These are phyloP conservation scores for Saccharomyces kudriavzevii DNA, from an alignment of 805 yeast genomes.

Conservation along the genomic window DNA sequence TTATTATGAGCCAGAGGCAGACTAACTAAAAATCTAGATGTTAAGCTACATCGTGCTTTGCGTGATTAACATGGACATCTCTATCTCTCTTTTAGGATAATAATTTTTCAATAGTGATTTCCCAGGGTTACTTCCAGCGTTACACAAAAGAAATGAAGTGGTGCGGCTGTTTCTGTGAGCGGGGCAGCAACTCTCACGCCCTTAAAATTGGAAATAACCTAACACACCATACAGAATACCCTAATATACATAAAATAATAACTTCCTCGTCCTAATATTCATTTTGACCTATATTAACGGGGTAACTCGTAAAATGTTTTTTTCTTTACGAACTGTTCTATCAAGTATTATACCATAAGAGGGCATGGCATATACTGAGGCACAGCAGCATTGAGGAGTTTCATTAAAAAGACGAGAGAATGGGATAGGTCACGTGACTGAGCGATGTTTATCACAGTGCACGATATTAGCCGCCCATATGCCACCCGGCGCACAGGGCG, in stretches of 20 bases:
- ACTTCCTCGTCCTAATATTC: too few species aligned
- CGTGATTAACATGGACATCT: not conserved
- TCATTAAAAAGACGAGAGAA: too few species aligned
- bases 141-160: not conserved
- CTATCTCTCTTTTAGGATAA: not conserved
- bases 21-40: not conserved
- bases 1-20: not conserved
- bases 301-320: too few species aligned
- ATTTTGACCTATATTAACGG: too few species aligned
- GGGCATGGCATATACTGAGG: too few species aligned
- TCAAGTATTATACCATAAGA: too few species aligned
- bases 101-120: not conserved
- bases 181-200: not conserved
- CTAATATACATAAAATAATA: not conserved
- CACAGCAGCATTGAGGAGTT: too few species aligned
- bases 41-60: not conserved
- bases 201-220: not conserved
- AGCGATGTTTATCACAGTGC: not conserved
- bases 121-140: not conserved
- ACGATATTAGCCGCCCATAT: not conserved
- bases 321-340: too few species aligned
- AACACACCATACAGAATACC: not conserved
- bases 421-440: not conserved
- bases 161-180: not conserved
- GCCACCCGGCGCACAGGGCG: not conserved